Conservation (phyloP, 2,329 filamentous ascomycete species). For the Chaetomium strumarium region DNA sequence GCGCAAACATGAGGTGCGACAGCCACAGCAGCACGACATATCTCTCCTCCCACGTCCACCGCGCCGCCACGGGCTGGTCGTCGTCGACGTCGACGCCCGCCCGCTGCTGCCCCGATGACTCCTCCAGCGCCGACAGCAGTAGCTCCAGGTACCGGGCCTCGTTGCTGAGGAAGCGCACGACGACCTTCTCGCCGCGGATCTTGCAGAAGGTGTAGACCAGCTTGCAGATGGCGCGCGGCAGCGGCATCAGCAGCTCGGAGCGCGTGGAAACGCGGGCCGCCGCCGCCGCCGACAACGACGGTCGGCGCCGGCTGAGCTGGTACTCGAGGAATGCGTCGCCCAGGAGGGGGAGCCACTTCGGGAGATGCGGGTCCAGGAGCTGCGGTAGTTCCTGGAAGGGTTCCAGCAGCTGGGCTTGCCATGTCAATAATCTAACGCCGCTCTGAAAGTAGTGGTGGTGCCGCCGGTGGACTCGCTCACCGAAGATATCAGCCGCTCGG, state of each 20-base stretch:
- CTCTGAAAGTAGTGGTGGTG: too few species aligned
- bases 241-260: slow-evolving; percentile 42
- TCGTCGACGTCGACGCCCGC: not conserved
- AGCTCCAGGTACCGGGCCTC: slow-evolving; percentile 81
- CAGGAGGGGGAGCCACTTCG: slow-evolving; percentile 66
- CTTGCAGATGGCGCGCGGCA: slow-evolving; percentile 67
- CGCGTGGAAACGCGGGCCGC: slow-evolving; percentile 20
- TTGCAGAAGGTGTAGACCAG: slow-evolving; percentile 91
- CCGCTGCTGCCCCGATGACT: slow-evolving; percentile 43
- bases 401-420: slow-evolving; percentile 53
- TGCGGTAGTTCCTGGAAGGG: slow-evolving; percentile 95
- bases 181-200: slow-evolving; percentile 86
- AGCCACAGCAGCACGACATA: slow-evolving; percentile 88
- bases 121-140: slow-evolving; percentile 69
- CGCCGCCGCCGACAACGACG: too few species aligned
- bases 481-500: slow-evolving; percentile 20
- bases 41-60: slow-evolving; percentile 76
- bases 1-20: slow-evolving; percentile 73
- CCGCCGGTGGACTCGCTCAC: slow-evolving; percentile 11
- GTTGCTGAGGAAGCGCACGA: slow-evolving; percentile 84
- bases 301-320: slow-evolving; percentile 42
- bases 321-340: slow-evolving; percentile 70
- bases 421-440: not conserved
- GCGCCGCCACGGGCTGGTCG: not conserved
- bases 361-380: slow-evolving; percentile 78